Evolutionary conservation across 2,329 filamentous ascomycete species (phyloP), one percentile per base, ranked within the genome.

Genomic region (Stagonosporopsis cucurbitacearum): DNA sequence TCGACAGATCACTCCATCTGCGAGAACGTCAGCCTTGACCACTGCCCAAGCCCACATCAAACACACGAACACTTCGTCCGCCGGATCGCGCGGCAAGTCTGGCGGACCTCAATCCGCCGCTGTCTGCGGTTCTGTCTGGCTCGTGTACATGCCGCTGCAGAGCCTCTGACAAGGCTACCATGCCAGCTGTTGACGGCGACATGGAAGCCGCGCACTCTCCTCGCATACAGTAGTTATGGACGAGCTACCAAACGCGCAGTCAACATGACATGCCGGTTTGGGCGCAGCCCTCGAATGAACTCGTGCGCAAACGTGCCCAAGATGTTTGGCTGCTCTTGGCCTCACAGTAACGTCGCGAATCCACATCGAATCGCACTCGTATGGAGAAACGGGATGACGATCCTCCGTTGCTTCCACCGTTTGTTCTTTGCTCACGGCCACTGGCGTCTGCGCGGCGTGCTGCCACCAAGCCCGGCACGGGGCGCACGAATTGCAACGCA

Each of bases 401-500:
- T 48, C 12, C 50, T 60, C 54, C 48, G 49, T 49, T 56, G 26
- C 23, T 20, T 36, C 20, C 52, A 36, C 35, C 30, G 36, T 55
- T 37, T 50, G 47, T 42, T 19, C 40, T 15, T n/a, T 46, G 22
- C 25, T 28, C 28, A 26, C 7, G 25, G 19, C 19, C 43, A 32
- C 36, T 43, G 32, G 42, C 43, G 39, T 42, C 35, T 39, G 37
- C 47, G 42, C 42, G 50, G 49, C 46, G 26, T 15, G 30, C 36
- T 44, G 36, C 37, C 17, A 30, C 47, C 48, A 50, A 50, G 37
- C 43, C 53, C 55, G 60, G 53, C 50, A 54, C 41, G 44, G 54
- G 47, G 53, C 56, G 58, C 54, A 51, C 55, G 55, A 50, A 46
- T 48, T 48, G 43, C 49, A 48, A 56, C 48, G 54, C 49, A 56